Evolutionary conservation across 2,329 filamentous ascomycete genomes (phyloP).

Genomic region (Harringtonia aguacate): DNA sequence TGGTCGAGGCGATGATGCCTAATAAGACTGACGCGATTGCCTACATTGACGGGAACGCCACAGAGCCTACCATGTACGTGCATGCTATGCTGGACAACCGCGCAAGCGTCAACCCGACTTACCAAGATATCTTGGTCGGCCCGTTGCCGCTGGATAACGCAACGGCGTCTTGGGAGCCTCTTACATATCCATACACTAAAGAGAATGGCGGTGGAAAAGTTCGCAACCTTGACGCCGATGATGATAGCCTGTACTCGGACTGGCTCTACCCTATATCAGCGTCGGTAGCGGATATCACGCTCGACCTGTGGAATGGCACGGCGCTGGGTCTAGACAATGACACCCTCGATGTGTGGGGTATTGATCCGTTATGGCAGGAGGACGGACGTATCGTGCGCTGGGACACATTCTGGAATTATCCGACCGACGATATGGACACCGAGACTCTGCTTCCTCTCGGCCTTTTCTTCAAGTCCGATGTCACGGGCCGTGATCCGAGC

Average conservation of each 20-base stretch:
- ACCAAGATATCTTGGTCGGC: constrained; percentile 35
- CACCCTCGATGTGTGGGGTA: constrained; percentile 27
- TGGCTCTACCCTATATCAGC: constrained; percentile 25
- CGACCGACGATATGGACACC: constrained; percentile 27
- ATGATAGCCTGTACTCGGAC: constrained; percentile 17
- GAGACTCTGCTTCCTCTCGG: constrained; percentile 33
- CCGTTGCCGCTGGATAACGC: constrained; percentile 33
- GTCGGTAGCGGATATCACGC: constrained; percentile 28
- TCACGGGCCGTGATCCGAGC: constrained; percentile 37
- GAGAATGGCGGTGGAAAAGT: constrained; percentile 26
- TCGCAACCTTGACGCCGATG: constrained; percentile 27
- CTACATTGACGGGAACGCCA: constrained; percentile 29
- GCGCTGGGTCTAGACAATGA: constrained; percentile 27
- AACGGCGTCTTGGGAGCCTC: constrained; percentile 24
- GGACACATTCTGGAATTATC: constrained; percentile 32
- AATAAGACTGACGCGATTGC: constrained; percentile 37
- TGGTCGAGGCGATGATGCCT: constrained; percentile 28
- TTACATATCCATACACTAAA: constrained; percentile 31
- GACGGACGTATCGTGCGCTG: constrained; percentile 32
- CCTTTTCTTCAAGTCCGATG: constrained; percentile 31
- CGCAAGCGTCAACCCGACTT: constrained; percentile 24
- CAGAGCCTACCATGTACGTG: constrained; percentile 28
- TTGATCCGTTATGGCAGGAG: constrained; percentile 30
- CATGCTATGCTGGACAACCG: constrained; percentile 30
- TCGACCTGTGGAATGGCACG: constrained; percentile 31